Evolutionary conservation across 352 stramenopile genomes (phyloP).

Genomic region (Pythium biforme): DNA sequence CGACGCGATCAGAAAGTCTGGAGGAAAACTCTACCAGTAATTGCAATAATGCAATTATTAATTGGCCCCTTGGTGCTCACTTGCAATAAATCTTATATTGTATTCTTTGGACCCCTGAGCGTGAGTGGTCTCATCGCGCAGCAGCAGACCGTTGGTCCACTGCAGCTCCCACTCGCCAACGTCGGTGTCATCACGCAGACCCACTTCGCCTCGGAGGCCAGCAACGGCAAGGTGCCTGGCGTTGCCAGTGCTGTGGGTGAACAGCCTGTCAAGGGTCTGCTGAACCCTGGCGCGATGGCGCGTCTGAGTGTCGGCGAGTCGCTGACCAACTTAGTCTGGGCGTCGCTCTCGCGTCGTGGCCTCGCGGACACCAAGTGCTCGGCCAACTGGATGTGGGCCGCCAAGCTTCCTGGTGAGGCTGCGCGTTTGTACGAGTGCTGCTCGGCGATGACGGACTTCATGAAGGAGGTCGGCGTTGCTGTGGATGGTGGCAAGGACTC

Average conservation of each 20-base stretch:
- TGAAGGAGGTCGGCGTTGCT: conserved; percentile 94
- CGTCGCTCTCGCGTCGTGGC: conserved; percentile 83
- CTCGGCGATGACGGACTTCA: conserved; percentile 92
- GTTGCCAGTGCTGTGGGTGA: conserved; percentile 97
- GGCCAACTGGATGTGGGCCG: conserved; percentile 99
- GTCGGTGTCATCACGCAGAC: conserved; percentile 96
- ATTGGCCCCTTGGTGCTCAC: not conserved
- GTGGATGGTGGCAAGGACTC: conserved; percentile 99
- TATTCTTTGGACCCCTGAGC: conserved; percentile 37
- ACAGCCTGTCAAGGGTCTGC: conserved; percentile 96
- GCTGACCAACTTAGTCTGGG: conserved; percentile 99
- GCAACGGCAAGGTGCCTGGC: conserved; percentile 86
- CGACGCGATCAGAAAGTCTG: not conserved
- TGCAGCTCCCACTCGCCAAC: conserved; percentile 97
- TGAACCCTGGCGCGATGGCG: conserved; percentile 95
- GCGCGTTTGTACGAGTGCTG: conserved; percentile 99
- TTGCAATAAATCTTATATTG: not conserved
- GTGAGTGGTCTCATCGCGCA: conserved; percentile 98
- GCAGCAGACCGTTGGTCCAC: conserved; percentile 98
- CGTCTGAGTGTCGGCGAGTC: conserved; percentile 96
- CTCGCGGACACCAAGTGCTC: conserved; percentile 97
- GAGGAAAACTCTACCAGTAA: not conserved
- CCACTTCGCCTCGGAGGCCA: conserved; percentile 84
- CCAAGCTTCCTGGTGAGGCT: conserved; percentile 98
- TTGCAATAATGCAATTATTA: not conserved